These are phyloP conservation scores for Oidium heveae DNA, from an alignment of 2,329 filamentous ascomycete genomes.

Conservation along the genomic window DNA sequence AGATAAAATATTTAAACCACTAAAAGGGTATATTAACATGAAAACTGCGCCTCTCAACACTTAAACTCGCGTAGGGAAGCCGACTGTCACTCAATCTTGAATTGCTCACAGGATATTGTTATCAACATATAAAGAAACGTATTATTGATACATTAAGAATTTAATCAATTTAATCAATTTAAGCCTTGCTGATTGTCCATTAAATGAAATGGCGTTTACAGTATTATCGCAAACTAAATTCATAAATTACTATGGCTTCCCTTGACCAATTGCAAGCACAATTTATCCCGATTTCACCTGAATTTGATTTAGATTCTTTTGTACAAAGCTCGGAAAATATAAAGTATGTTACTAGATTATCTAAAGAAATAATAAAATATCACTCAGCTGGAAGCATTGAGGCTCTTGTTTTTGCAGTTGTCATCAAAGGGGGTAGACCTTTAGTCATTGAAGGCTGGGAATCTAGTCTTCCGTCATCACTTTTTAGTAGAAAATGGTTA, in stretches of 20 bases:
- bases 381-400: constrained; percentile 63
- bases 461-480: constrained; percentile 41
- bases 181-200: too few relatives aligned
- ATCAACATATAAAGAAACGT: too few relatives aligned
- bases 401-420: constrained; percentile 62
- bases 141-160: too few relatives aligned
- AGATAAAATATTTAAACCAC: too few relatives aligned
- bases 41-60: too few relatives aligned
- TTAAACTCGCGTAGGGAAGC: too few relatives aligned
- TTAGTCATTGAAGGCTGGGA: constrained; percentile 82
- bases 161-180: too few relatives aligned
- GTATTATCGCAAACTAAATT: too few relatives aligned
- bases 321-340: constrained; percentile 67
- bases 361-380: constrained; percentile 49
- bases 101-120: too few relatives aligned
- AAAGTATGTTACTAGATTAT: constrained; percentile 61
- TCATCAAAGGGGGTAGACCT: constrained; percentile 65
- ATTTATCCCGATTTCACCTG: constrained; percentile 74
- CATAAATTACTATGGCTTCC: constrained; percentile 32
- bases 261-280: constrained; percentile 58
- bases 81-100: too few relatives aligned
- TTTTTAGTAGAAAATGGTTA: constrained; percentile 66
- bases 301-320: constrained; percentile 51
- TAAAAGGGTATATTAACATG: too few relatives aligned
- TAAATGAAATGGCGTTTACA: too few relatives aligned